Evolutionary conservation across 768 basidiomycete genomes (phyloP).

Genomic region (Tulasnella sp.): DNA sequence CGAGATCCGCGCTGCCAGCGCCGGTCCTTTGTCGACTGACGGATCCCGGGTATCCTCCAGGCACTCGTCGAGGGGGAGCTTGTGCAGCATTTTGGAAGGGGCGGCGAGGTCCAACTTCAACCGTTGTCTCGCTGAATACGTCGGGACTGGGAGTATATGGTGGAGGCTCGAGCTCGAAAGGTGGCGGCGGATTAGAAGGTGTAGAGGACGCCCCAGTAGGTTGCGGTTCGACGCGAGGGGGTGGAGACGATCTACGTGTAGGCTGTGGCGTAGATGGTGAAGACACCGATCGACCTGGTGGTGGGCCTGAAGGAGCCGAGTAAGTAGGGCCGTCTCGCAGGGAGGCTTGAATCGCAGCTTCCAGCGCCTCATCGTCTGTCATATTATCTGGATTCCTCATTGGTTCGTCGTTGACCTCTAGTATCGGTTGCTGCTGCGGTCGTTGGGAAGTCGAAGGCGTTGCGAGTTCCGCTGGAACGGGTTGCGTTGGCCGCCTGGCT

Average conservation of each 20-base stretch:
- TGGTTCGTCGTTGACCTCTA: background rate
- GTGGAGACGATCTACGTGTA: background rate
- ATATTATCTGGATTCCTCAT: background rate
- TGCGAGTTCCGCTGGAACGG: background rate
- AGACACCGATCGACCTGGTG: background rate
- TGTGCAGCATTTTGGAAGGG: conserved; percentile 4
- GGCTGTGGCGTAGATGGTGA: background rate
- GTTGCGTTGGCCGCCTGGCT: background rate
- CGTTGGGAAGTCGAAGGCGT: background rate
- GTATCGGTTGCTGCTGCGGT: background rate
- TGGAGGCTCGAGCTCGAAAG: background rate
- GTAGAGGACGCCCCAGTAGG: background rate
- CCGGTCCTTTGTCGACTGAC: background rate
- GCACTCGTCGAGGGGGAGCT: background rate
- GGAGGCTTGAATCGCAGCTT: conserved; percentile 1
- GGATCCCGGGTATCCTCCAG: background rate
- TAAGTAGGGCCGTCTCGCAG: background rate
- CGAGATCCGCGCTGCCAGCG: background rate
- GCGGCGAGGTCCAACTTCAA: conserved; percentile 10
- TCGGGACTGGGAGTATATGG: conserved; percentile 4
- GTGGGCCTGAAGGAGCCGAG: conserved; percentile 6
- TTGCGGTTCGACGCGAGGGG: background rate
- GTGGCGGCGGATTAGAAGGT: background rate
- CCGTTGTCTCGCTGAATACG: background rate
- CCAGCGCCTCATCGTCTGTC: background rate